Percentiles rank a stretch among this genome's conserved stretches.
Conservation (phyloP, 106 monocot genomes). For the Vanilla planifolia region DNA sequence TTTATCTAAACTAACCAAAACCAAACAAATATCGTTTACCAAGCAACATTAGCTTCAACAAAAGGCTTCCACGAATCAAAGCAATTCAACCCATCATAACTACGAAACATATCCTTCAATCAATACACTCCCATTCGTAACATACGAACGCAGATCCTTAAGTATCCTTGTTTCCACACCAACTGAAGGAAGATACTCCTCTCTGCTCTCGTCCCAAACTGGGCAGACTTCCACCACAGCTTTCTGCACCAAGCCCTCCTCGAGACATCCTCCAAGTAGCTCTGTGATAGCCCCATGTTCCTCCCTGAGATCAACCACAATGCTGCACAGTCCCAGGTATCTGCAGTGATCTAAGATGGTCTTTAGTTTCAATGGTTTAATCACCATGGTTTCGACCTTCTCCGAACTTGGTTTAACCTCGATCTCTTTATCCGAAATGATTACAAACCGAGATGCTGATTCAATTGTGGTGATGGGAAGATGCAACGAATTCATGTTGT, state of each 20-base stretch:
- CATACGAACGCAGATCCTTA: slow-evolving; percentile 36
- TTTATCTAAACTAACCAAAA: too few species aligned
- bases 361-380: slow-evolving; percentile 37
- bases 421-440: slow-evolving; percentile 40
- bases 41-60: too few species aligned
- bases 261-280: slow-evolving; percentile 33
- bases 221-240: slow-evolving; percentile 56
- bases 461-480: slow-evolving; percentile 28
- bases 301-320: slow-evolving; percentile 63
- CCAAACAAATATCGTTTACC: too few species aligned
- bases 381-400: slow-evolving; percentile 35
- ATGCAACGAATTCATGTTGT: slow-evolving; percentile 11
- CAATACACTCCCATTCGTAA: slow-evolving; percentile 30
- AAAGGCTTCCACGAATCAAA: not conserved
- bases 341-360: slow-evolving; percentile 56
- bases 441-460: slow-evolving; percentile 18
- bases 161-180: slow-evolving; percentile 24
- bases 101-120: slow-evolving; percentile 62
- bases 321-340: slow-evolving; percentile 49
- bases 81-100: not conserved
- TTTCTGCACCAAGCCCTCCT: slow-evolving; percentile 61
- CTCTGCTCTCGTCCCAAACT: slow-evolving; percentile 19
- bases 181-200: slow-evolving; percentile 15
- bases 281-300: slow-evolving; percentile 9
- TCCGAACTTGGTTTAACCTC: slow-evolving; percentile 34